phyloP scores from a whole-genome alignment of 495 filamentous ascomycete species.

The Geoglossum glabrum region DNA sequence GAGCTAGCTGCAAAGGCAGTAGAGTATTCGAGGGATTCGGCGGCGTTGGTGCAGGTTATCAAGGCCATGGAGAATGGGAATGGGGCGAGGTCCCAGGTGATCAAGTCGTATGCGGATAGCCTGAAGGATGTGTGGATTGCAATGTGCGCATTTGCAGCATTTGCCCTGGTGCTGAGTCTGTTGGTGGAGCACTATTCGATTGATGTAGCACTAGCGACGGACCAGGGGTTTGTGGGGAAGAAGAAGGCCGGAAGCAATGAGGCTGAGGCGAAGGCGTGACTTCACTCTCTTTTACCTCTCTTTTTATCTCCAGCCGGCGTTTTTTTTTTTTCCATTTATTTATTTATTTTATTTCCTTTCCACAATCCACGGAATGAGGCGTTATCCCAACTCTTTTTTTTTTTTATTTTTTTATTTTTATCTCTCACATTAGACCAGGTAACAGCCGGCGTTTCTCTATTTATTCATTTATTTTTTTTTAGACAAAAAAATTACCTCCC shows the following conservation, averaged over 20 bases:
- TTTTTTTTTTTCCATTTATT: background rate
- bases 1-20: slow-evolving; percentile 13
- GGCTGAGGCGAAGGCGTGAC: background rate
- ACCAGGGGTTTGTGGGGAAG: slow-evolving; percentile 3
- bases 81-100: slow-evolving; percentile 13
- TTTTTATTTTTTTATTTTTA: too few species aligned
- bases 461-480: too few species aligned
- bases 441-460: too few species aligned
- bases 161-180: slow-evolving; percentile 14
- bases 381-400: too few species aligned
- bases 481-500: too few species aligned
- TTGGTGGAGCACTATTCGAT: slow-evolving; percentile 9
- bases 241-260: background rate
- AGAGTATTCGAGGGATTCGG: slow-evolving; percentile 25
- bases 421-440: too few species aligned
- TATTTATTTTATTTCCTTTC: too few species aligned
- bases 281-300: too few species aligned
- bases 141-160: slow-evolving; percentile 13
- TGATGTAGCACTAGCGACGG: background rate
- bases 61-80: slow-evolving; percentile 17
- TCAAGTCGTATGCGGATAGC: slow-evolving; percentile 19
- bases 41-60: slow-evolving; percentile 25
- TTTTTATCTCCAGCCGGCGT: background rate
- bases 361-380: too few species aligned
- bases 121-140: slow-evolving; percentile 18